Conservation (phyloP, 1,284 basidiomycete species). For the Austropuccinia psidii region DNA sequence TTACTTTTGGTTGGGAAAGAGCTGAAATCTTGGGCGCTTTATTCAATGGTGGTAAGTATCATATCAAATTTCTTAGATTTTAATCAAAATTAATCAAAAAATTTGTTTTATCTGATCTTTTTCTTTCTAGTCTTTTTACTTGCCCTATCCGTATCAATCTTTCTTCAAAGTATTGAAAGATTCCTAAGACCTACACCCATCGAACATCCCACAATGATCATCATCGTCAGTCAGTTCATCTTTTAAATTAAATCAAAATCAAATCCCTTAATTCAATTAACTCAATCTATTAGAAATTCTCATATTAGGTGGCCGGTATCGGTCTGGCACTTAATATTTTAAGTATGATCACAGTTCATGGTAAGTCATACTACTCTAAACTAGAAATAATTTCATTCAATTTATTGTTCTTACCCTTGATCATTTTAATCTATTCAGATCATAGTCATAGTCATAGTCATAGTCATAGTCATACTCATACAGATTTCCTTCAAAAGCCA, state of each 20-base stretch:
- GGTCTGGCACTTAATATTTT: not conserved
- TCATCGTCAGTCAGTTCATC: conserved; percentile 22
- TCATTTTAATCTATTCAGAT: not conserved
- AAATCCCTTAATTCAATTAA: not conserved
- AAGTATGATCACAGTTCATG: not conserved
- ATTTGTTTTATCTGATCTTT: not conserved
- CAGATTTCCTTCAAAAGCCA: too few relatives aligned
- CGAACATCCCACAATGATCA: conserved; percentile 29
- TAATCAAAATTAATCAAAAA: not conserved
- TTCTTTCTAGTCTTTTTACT: conserved; percentile 26
- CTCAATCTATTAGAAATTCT: not conserved
- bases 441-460: not conserved
- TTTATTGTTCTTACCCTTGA: not conserved
- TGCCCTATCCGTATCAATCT: conserved; percentile 36
- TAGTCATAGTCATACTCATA: not conserved
- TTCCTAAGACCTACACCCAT: conserved; percentile 35
- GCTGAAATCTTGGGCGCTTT: conserved; percentile 37
- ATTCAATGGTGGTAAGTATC: conserved; percentile 36
- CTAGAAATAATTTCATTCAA: not conserved
- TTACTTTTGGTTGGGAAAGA: conserved; percentile 38
- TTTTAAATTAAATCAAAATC: not conserved
- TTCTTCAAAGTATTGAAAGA: conserved; percentile 37
- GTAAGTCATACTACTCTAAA: not conserved
- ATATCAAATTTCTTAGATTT: not conserved
- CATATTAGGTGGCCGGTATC: not conserved